Conservation (phyloP, 2,329 filamentous ascomycete genomes). For the Albifimbria verrucaria region DNA sequence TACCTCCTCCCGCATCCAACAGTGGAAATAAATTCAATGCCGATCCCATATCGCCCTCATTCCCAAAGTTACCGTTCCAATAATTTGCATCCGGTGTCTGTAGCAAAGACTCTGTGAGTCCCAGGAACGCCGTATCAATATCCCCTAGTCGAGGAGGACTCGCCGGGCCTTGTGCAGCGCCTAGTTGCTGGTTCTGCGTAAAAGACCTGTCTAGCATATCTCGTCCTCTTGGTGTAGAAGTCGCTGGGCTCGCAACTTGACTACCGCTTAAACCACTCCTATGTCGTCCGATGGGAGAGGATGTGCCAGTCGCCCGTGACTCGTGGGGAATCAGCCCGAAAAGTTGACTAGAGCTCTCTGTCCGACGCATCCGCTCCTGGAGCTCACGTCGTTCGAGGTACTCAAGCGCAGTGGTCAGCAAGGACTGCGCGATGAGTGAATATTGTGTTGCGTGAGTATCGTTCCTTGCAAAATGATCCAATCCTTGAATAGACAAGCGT, state of each 20-base stretch:
- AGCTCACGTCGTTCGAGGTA: slow-evolving; percentile 46
- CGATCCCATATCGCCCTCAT: slow-evolving; percentile 40
- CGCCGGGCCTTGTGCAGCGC: slow-evolving; percentile 15
- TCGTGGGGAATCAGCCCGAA: slow-evolving; percentile 44
- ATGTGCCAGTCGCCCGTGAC: slow-evolving; percentile 1
- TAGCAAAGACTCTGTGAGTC: slow-evolving; percentile 32
- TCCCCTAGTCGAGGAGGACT: slow-evolving; percentile 31
- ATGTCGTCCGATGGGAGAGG: slow-evolving; percentile 5
- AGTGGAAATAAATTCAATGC: slow-evolving; percentile 49
- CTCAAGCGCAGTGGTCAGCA: slow-evolving; percentile 42
- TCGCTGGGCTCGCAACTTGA: slow-evolving; percentile 11
- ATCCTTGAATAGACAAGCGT: slow-evolving; percentile 41
- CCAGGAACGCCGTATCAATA: slow-evolving; percentile 35
- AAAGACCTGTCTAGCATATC: slow-evolving; percentile 23
- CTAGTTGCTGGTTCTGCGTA: slow-evolving; percentile 18
- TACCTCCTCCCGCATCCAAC: slow-evolving; percentile 48
- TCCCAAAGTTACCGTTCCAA: slow-evolving; percentile 33
- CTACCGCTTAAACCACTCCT: background rate
- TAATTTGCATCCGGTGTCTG: slow-evolving; percentile 39
- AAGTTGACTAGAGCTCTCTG: slow-evolving; percentile 48
- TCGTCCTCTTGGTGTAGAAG: slow-evolving; percentile 8
- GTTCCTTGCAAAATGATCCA: slow-evolving; percentile 46
- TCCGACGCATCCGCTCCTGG: slow-evolving; percentile 42
- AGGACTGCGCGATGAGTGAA: slow-evolving; percentile 49
- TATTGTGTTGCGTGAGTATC: slow-evolving; percentile 52